These are phyloP conservation scores for Botrytis tulipae DNA, from an alignment of 2,329 filamentous ascomycete genomes.

Conservation along the genomic window DNA sequence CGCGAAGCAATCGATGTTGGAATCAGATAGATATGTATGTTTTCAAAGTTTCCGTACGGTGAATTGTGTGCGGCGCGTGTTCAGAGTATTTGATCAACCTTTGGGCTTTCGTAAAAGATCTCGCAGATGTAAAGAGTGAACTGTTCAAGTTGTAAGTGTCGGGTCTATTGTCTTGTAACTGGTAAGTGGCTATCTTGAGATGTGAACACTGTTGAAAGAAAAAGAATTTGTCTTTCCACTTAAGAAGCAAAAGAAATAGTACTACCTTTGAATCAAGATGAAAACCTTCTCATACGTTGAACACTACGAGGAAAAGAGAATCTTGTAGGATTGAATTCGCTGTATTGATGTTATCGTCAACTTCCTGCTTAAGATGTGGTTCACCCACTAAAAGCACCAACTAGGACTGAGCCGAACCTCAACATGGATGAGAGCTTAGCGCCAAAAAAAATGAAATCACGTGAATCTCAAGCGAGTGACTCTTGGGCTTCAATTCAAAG, in stretches of 20 bases:
- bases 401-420: slow-evolving; percentile 17
- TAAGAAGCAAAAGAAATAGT: not conserved
- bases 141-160: slow-evolving; percentile 1
- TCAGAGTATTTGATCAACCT: not conserved
- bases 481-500: not conserved
- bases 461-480: slow-evolving; percentile 4
- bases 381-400: slow-evolving; percentile 16
- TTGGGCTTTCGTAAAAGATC: not conserved
- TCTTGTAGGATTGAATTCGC: not conserved
- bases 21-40: slow-evolving; percentile 2
- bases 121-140: slow-evolving; percentile 10
- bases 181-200: slow-evolving; percentile 19
- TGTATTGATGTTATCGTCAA: slow-evolving; percentile 20
- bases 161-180: slow-evolving; percentile 11
- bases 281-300: not conserved
- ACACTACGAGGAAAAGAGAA: not conserved
- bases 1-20: slow-evolving; percentile 15
- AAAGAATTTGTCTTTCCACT: not conserved
- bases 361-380: slow-evolving; percentile 16
- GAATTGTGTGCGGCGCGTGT: not conserved
- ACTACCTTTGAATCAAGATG: not conserved
- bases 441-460: not conserved
- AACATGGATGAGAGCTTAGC: slow-evolving; percentile 21
- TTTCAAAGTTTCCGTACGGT: not conserved
- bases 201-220: slow-evolving; percentile 20